Percentiles rank a stretch among this genome's conserved stretches.
Evolutionary conservation across 2,329 filamentous ascomycete species (phyloP).

Genomic region (Venturiaceae sp.): DNA sequence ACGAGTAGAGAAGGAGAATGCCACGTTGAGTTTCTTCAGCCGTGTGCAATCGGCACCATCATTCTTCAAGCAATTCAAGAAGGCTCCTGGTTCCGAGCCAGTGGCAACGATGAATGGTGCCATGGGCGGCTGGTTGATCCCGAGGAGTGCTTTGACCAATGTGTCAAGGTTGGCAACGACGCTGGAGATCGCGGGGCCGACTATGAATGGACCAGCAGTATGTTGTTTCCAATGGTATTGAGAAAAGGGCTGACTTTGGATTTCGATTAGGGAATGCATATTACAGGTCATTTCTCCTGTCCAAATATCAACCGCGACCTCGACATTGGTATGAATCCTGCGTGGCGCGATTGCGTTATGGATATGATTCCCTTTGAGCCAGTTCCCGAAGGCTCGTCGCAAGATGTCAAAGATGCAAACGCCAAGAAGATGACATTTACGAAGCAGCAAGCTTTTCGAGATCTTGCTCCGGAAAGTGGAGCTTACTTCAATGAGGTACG

Average conservation of each 20-base stretch:
- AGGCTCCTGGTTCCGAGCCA: not conserved
- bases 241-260: not conserved
- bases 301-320: not conserved
- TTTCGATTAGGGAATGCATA: not conserved
- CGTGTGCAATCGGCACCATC: not conserved
- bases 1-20: not conserved
- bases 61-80: conserved; percentile 1
- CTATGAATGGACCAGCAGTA: not conserved
- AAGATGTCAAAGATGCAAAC: not conserved
- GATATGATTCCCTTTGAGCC: not conserved
- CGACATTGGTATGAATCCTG: conserved; percentile 2
- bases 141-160: not conserved
- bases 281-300: conserved; percentile 1
- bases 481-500: conserved; percentile 8
- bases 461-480: conserved; percentile 1
- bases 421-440: not conserved
- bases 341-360: conserved; percentile 2
- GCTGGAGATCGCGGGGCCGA: conserved; percentile 1
- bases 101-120: not conserved
- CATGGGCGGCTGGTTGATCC: not conserved
- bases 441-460: conserved; percentile 1
- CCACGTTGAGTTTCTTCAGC: not conserved
- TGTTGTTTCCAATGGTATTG: not conserved
- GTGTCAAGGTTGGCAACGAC: not conserved
- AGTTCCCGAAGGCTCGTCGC: not conserved